Conservation (phyloP, 2,329 filamentous ascomycete species). For the Aspergillus ochraceus region DNA sequence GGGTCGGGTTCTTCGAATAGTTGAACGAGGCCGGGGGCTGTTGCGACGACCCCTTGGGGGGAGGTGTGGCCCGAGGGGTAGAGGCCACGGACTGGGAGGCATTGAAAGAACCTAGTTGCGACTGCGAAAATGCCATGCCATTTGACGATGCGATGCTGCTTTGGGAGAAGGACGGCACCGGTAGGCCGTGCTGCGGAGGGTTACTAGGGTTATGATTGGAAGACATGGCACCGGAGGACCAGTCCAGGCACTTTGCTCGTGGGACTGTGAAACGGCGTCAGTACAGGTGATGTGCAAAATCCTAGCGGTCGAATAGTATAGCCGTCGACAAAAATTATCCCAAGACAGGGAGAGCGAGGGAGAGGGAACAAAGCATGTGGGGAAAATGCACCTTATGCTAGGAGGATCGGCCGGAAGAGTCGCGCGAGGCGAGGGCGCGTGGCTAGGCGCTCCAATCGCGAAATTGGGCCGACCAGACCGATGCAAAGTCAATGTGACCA, state of each 20-base stretch:
- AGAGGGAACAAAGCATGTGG: slow-evolving; percentile 16
- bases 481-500: background rate
- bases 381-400: slow-evolving; percentile 24
- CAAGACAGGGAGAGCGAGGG: slow-evolving; percentile 13
- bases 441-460: slow-evolving; percentile 23
- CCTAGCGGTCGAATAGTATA: slow-evolving; percentile 9
- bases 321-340: background rate
- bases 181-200: slow-evolving; percentile 25
- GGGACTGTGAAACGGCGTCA: background rate
- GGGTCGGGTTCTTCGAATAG: slow-evolving; percentile 39
- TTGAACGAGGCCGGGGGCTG: slow-evolving; percentile 38
- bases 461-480: slow-evolving; percentile 14
- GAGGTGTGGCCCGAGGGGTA: slow-evolving; percentile 47
- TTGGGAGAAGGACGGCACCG: slow-evolving; percentile 41
- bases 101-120: slow-evolving; percentile 44
- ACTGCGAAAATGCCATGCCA: slow-evolving; percentile 40
- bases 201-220: slow-evolving; percentile 25
- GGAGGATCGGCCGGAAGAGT: slow-evolving; percentile 23
- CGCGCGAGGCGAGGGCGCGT: slow-evolving; percentile 37
- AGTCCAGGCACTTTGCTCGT: slow-evolving; percentile 9
- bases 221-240: slow-evolving; percentile 24
- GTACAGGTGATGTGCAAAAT: background rate
- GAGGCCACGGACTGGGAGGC: slow-evolving; percentile 46
- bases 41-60: slow-evolving; percentile 44
- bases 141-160: slow-evolving; percentile 39